A percentile compares a stretch with the other conserved stretches of the same genome.
Conservation (phyloP, 2,329 filamentous ascomycete genomes). For the Anthostomella pinea region DNA sequence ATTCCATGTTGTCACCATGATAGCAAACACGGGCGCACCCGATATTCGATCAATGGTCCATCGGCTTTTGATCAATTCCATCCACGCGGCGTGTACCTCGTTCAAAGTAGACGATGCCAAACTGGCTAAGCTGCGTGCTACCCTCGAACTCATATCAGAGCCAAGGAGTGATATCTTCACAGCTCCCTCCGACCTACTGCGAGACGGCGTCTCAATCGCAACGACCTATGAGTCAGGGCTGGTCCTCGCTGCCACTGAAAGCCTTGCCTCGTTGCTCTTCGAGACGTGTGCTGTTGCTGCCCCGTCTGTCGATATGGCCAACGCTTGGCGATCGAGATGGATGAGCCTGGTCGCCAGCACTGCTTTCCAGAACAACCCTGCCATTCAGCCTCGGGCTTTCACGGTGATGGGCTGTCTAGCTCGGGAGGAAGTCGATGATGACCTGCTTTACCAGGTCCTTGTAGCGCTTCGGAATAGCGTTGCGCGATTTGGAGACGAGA, state of each 20-base stretch:
- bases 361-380: slow-evolving; percentile 70
- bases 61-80: slow-evolving; percentile 62
- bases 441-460: slow-evolving; percentile 67
- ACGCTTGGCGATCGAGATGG: slow-evolving; percentile 69
- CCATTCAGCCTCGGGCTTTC: slow-evolving; percentile 67
- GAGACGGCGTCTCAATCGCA: slow-evolving; percentile 54
- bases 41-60: slow-evolving; percentile 60
- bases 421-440: slow-evolving; percentile 69
- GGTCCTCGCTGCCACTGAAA: slow-evolving; percentile 56
- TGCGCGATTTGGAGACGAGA: slow-evolving; percentile 61
- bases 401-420: slow-evolving; percentile 70
- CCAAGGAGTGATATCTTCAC: slow-evolving; percentile 57
- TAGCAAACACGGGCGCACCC: slow-evolving; percentile 61
- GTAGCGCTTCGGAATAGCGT: slow-evolving; percentile 65
- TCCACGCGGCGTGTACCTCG: slow-evolving; percentile 65
- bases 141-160: slow-evolving; percentile 59
- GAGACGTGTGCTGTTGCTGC: slow-evolving; percentile 63
- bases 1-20: slow-evolving; percentile 69
- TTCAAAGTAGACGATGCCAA: slow-evolving; percentile 61
- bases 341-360: slow-evolving; percentile 72
- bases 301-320: slow-evolving; percentile 61
- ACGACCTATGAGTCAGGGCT: slow-evolving; percentile 53
- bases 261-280: slow-evolving; percentile 58
- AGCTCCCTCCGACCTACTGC: slow-evolving; percentile 40
- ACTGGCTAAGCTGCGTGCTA: slow-evolving; percentile 52